A percentile compares a stretch with the other conserved stretches of the same genome.
phyloP scores from a whole-genome alignment of 1,284 basidiomycete genomes.

The Cutaneotrichosporon spelunceum region DNA sequence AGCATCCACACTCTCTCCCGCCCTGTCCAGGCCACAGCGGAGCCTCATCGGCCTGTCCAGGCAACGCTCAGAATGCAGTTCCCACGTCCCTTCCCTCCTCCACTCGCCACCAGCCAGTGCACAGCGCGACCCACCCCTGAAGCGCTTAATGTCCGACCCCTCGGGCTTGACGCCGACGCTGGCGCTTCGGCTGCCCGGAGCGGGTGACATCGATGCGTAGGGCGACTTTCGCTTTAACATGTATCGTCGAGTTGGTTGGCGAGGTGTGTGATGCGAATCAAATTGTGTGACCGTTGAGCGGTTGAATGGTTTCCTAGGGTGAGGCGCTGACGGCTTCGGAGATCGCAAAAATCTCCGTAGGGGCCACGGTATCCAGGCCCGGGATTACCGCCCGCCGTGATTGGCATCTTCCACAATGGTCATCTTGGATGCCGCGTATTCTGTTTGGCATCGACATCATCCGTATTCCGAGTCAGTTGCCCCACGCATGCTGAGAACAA shows the following conservation, averaged over 20 bases:
- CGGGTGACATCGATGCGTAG: conserved; percentile 20
- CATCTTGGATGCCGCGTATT: neutral
- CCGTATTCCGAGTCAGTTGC: neutral
- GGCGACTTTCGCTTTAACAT: conserved; percentile 26
- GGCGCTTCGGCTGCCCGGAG: conserved; percentile 16
- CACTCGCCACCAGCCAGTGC: neutral
- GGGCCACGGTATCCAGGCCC: neutral
- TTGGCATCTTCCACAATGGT: neutral
- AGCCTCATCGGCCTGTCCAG: too few relatives aligned
- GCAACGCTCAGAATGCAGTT: neutral
- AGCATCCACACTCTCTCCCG: too few relatives aligned
- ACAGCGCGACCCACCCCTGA: conserved; percentile 14
- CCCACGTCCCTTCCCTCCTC: neutral
- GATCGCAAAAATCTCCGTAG: neutral
- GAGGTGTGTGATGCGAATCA: neutral
- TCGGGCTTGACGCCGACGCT: conserved; percentile 18
- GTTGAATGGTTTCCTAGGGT: too few relatives aligned
- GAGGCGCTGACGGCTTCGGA: too few relatives aligned
- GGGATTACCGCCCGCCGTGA: neutral
- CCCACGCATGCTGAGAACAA: neutral
- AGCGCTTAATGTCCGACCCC: conserved; percentile 22
- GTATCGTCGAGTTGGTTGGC: neutral
- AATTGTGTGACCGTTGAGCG: neutral
- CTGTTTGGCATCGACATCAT: neutral
- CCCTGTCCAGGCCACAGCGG: too few relatives aligned